Percentiles rank a stretch among this genome's conserved stretches.
Conservation (phyloP, 352 stramenopile genomes). For the Pythium brassicae region DNA sequence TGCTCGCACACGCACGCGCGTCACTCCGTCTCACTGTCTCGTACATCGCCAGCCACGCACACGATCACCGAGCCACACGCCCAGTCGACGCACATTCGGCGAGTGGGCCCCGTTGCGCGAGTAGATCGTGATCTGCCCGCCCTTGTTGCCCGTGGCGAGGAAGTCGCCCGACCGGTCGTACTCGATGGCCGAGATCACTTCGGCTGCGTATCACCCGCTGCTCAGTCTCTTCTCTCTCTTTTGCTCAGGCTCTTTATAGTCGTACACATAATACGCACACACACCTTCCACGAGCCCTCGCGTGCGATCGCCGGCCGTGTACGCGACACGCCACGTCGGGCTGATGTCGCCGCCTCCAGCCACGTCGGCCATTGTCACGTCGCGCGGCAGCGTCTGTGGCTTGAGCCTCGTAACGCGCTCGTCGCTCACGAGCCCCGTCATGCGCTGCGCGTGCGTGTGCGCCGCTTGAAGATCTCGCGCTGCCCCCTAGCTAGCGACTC, state of each 20-base stretch:
- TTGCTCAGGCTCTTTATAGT: not conserved
- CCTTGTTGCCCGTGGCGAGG: constrained; percentile 93
- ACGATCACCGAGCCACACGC: no score
- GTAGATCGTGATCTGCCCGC: constrained; percentile 91
- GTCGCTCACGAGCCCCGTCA: not conserved
- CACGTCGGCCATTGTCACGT: constrained; percentile 13
- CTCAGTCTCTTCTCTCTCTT: not conserved
- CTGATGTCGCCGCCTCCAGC: constrained; percentile 19
- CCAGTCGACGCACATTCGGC: constrained; percentile 7
- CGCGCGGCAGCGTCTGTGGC: not conserved
- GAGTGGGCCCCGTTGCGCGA: constrained; percentile 29
- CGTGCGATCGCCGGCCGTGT: constrained; percentile 41
- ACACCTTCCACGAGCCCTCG: constrained; percentile 66
- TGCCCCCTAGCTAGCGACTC: not conserved
- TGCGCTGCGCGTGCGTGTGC: no score
- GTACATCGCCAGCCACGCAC: not conserved
- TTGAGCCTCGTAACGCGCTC: constrained; percentile 2
- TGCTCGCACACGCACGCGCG: not conserved
- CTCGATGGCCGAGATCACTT: constrained; percentile 94
- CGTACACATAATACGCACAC: not conserved
- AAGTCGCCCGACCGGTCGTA: constrained; percentile 91
- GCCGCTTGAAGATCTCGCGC: not conserved
- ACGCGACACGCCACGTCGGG: constrained; percentile 49
- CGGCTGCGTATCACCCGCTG: constrained; percentile 40
- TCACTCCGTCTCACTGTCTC: constrained; percentile 2